Base-by-base conservation (phyloP, 371 early-diverging fungal species). In the Coemansia sp. region DNA sequence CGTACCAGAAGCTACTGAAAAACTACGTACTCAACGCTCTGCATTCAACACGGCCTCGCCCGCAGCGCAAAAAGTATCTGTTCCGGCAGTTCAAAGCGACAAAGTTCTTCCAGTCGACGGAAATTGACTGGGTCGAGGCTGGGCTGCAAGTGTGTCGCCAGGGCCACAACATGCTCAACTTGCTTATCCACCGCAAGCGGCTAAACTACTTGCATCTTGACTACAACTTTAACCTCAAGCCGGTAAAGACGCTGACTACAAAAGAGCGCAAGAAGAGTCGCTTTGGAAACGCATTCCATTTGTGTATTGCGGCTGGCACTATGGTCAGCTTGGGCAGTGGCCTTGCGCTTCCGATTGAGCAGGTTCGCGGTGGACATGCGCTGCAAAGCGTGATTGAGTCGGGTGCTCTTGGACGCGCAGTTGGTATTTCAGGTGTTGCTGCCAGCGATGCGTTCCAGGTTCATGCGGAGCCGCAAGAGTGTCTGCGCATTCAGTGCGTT, bases 181-280 rank as follows among this genome's bases (percentile, higher is more conserved):
- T 99, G 40, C 82, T 99, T 65, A 95, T 99, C 76, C 96, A 96
- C 82, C 91, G 98, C 70, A 98, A 98, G 86, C 95, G 93, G 70
- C 85, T 99, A 70, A 95, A 94, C 82, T 99, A 97, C 78, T 85
- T 99, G 61, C 95, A 96, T 78, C 82, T 99, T 66, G 99, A 98
- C 84, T 96, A 97, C 84, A 98, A 99, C 83, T 99, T 99, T 82
- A 97, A 97, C 83, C 84, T 99, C 67, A 97, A 97, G 81, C 96
- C 96, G 15, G 93, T 95, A 73, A 95, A 98, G 83, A 94, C 96
- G 9, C 85, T 99, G 62, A 99, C 98, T 8, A 99, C 99, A 41
- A 99, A 99, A 83, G 99, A 99, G 82, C 88, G 99, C 74, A 99
- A 99, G 82, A 99, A 97, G 84, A 95, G 96, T 26, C 89, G 99